phyloP scores from a whole-genome alignment of 1,284 basidiomycete genomes.

The Cryptococcus sp. region DNA sequence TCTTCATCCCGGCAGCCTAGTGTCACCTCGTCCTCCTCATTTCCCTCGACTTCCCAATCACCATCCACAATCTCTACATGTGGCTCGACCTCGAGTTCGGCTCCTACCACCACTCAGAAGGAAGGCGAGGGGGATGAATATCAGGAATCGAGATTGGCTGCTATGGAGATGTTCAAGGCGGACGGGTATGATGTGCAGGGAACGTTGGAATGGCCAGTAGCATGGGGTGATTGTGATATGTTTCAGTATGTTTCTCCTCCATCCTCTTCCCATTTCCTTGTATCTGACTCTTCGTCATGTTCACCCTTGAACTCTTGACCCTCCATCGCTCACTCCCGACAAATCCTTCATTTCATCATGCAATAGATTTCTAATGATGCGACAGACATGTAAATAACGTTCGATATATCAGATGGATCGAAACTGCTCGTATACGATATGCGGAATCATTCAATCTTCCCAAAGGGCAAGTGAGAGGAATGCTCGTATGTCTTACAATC shows the following conservation, averaged over 20 bases:
- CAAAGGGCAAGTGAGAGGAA: conserved; percentile 13
- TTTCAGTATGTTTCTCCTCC: conserved; percentile 26
- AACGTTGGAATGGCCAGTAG: conserved; percentile 40
- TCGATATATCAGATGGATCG: conserved; percentile 38
- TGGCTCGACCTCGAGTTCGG: neutral
- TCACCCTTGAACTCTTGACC: neutral
- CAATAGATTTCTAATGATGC: neutral
- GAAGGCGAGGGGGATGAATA: neutral
- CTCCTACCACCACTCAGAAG: neutral
- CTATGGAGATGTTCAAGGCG: conserved; percentile 17
- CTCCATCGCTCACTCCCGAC: neutral
- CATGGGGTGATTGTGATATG: conserved; percentile 47
- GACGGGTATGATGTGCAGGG: conserved; percentile 34
- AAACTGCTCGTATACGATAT: conserved; percentile 38
- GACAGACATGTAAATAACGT: conserved; percentile 47
- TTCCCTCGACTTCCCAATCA: neutral
- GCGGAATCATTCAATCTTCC: conserved; percentile 31
- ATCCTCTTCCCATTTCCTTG: neutral
- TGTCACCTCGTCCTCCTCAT: neutral
- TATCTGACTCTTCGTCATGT: neutral
- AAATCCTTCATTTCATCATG: neutral
- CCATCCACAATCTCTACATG: neutral
- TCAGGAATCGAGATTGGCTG: conserved; percentile 9
- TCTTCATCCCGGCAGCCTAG: conserved; percentile 19
- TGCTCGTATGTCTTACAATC: conserved; percentile 17